Percentiles rank a stretch among this genome's conserved stretches.
Conservation (phyloP, 148 eudicot genomes). For the Euryodendron excelsum region DNA sequence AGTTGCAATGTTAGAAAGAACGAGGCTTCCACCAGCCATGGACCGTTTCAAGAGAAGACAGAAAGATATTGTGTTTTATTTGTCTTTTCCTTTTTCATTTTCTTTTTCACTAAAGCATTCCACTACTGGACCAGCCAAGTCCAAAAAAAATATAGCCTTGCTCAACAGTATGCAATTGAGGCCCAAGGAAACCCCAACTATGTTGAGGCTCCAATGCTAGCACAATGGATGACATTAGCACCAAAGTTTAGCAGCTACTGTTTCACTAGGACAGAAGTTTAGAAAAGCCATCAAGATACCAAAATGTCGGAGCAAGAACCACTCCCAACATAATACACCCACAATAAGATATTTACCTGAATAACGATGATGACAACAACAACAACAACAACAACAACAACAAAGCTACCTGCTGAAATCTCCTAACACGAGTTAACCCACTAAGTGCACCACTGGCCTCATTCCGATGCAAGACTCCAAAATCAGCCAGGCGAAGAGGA, state of each 20-base stretch:
- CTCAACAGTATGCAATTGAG: background rate
- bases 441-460: conserved; percentile 99
- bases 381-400: background rate
- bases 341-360: background rate
- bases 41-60: background rate
- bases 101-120: too few species aligned
- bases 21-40: conserved; percentile 5
- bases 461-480: conserved; percentile 95
- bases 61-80: background rate
- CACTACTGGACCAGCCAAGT: background rate
- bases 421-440: conserved; percentile 97
- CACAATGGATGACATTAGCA: background rate
- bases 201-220: background rate
- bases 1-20: conserved; percentile 19
- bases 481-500: conserved; percentile 95
- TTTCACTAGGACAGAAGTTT: background rate
- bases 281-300: background rate
- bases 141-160: background rate
- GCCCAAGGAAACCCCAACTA: background rate
- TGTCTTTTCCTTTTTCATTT: background rate
- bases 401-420: conserved; percentile 91
- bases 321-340: background rate
- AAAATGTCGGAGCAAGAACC: background rate
- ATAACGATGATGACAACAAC: background rate
- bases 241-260: background rate